Base-by-base conservation (phyloP, 2,329 filamentous ascomycete species). In the Anthostomella pinea region DNA sequence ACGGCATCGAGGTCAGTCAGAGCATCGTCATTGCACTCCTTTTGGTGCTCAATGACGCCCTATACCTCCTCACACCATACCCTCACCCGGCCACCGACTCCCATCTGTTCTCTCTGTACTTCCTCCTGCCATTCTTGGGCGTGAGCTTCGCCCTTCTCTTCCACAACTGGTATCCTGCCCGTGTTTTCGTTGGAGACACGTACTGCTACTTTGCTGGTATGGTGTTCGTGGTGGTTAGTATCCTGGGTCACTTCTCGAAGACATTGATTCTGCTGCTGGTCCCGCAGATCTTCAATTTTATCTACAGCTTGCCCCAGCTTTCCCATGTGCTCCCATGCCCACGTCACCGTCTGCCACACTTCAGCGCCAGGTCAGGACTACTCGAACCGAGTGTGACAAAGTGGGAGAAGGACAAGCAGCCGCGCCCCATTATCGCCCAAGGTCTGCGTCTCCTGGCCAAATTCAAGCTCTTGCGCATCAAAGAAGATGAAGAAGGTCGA, bases 181-280 rank as follows among this genome's bases (percentile, higher is more conserved):
- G 81, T 54, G 93, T 97, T 8, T 98, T 98, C 57, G 91, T 97
- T 8, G 93, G 93, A 38, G 93, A 98, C 65, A 98, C 93, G 4
- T 98, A 97, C 74, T 98, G 93, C 75, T 98, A 98, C 68, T 96
- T 98, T 64, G 93, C 93, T 1, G 93, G 93, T 50, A 98, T 98
- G 89, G 87, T 97, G 24, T 98, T 98, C 60, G 93, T 91, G 35
- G 90, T 96, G 28, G 93, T 97, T 48, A 89, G 88, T 46, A 97
- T 98, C 57, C 75, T 96, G 34, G 93, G 93, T 16, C 93, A 98
- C 68, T 98, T 98, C 69, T 94, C 87, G 70, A 98, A 98, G 68
- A 98, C 93, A 1, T 75, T 98, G 29, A 77, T 95, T 38, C 77
- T 98, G 33, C 74, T 98, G 7, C 84, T 98, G 51, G 74, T 95